Conservation (phyloP, 1,284 basidiomycete species). For the Sanghuangporus weigelae region DNA sequence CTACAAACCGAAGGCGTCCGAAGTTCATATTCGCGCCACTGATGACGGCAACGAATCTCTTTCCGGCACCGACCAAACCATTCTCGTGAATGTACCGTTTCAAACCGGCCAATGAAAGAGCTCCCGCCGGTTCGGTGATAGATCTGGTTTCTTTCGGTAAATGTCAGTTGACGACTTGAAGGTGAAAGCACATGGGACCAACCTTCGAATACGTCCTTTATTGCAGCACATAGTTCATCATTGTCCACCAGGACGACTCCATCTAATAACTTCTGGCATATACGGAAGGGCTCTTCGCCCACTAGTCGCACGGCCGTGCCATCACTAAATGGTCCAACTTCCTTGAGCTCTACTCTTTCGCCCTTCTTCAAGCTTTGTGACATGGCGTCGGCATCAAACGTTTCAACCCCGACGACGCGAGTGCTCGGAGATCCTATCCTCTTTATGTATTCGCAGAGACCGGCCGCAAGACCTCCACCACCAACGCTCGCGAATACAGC, state of each 20-base stretch:
- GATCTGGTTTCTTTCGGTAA: constrained; percentile 76
- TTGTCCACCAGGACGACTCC: constrained; percentile 85
- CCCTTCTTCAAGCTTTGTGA: constrained; percentile 72
- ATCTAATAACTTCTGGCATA: constrained; percentile 86
- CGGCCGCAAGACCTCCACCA: constrained; percentile 88
- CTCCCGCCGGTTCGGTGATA: constrained; percentile 96
- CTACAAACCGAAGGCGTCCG: constrained; percentile 91
- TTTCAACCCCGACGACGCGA: constrained; percentile 91
- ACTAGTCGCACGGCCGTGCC: constrained; percentile 99
- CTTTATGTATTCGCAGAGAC: constrained; percentile 91
- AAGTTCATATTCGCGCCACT: constrained; percentile 99
- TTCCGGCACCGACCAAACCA: constrained; percentile 75
- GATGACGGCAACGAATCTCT: constrained; percentile 87
- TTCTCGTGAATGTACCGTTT: constrained; percentile 87
- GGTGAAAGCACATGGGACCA: constrained; percentile 20
- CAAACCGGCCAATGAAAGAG: constrained; percentile 86
- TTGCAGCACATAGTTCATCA: constrained; percentile 97
- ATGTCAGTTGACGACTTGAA: constrained; percentile 6
- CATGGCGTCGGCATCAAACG: constrained; percentile 94
- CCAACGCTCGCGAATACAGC: constrained; percentile 90
- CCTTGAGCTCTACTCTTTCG: constrained; percentile 75
- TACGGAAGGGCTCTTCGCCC: constrained; percentile 91
- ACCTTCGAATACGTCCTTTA: constrained; percentile 99
- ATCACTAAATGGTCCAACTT: constrained; percentile 96
- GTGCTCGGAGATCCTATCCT: constrained; percentile 84